A percentile compares a stretch with the other conserved stretches of the same genome.
These are phyloP conservation scores for Polyporus arcularius DNA, from an alignment of 768 basidiomycete species.

Conservation along the genomic window DNA sequence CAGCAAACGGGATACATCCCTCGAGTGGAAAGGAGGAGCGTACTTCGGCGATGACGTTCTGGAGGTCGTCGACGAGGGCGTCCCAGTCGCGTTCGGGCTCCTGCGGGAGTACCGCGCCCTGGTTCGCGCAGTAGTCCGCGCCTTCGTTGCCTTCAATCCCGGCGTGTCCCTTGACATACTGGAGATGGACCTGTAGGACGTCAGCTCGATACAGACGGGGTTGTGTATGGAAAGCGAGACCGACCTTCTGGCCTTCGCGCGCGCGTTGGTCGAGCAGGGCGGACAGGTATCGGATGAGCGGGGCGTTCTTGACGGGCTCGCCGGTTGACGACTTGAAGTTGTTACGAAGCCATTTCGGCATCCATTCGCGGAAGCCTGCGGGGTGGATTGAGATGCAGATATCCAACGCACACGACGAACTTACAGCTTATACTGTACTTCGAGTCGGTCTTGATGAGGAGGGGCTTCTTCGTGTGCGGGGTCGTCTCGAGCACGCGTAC, in stretches of 20 bases:
- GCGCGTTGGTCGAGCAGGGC: conserved; percentile 59
- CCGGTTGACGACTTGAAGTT: conserved; percentile 50
- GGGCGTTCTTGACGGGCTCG: conserved; percentile 68
- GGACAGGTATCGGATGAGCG: conserved; percentile 69
- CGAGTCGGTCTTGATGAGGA: conserved; percentile 89
- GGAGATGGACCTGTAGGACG: conserved; percentile 37
- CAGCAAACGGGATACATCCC: too few species aligned
- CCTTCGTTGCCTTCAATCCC: conserved; percentile 85
- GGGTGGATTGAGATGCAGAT: conserved; percentile 2
- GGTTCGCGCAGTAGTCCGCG: conserved; percentile 74
- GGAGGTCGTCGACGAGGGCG: conserved; percentile 1
- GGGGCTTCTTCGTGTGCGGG: conserved; percentile 50
- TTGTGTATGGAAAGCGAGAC: neutral
- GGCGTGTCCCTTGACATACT: conserved; percentile 78
- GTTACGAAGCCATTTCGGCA: conserved; percentile 63
- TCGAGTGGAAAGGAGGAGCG: neutral
- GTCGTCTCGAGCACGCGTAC: conserved; percentile 77
- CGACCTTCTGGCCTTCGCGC: conserved; percentile 37
- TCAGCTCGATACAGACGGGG: neutral
- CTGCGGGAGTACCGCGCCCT: conserved; percentile 46
- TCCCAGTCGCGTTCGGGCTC: conserved; percentile 64
- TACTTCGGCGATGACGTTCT: neutral
- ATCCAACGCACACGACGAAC: conserved; percentile 7
- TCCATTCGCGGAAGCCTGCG: conserved; percentile 69
- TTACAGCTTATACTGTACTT: conserved; percentile 80